Evolutionary conservation across 352 stramenopile genomes (phyloP), one percentile per base, ranked within the genome.

Genomic region (Elongisporangium senticosum): DNA sequence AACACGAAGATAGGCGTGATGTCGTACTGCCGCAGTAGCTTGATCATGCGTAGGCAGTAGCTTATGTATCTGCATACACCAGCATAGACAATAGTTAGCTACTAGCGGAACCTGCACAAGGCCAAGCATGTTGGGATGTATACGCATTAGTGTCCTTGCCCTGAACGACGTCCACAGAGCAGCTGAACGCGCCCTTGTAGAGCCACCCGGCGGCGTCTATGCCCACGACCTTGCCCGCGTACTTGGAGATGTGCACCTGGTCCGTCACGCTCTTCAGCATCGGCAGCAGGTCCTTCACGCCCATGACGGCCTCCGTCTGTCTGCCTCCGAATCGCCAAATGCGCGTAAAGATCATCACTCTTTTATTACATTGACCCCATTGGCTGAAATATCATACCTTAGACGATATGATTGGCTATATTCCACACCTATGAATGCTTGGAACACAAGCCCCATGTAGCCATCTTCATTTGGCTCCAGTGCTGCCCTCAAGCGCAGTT

Each of bases 1-100:
- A 98, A 98, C 10, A 98, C 92, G 11, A 98, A 75, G 21, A 96
- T 72, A 15, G 91, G 93, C 14, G 72, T 91, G 56, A 98, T 78
- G 7, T 84, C 65, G 59, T 96, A 73, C 14, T 84, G 58, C 52
- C 89, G 74, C 17, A 98, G 73, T 51, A 97, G 37, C 33, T 96
- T 86, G 51, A 98, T 79, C 54, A 90, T 86, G 56, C 90, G 67
- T 53, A 98, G 65, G 55, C 82, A 95, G 62, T 86, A 97, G 54
- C 90, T 79, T 17, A 98, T 70, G 58, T 96, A 95, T 28, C 78
- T 86, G 24, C 4, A 59, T 15, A 13, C 20, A 40, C 22, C 14
- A 22, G 51, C 22, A 22, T 23, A 56, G 22, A 28, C 40, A 28
- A 47, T 5, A 14, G 11, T 23, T 40, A 56, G n/a, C n/a, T 51